Evolutionary conservation across 257 asterid species (phyloP), one percentile per base, ranked within the genome.

Genomic region (Coffea canephora): DNA sequence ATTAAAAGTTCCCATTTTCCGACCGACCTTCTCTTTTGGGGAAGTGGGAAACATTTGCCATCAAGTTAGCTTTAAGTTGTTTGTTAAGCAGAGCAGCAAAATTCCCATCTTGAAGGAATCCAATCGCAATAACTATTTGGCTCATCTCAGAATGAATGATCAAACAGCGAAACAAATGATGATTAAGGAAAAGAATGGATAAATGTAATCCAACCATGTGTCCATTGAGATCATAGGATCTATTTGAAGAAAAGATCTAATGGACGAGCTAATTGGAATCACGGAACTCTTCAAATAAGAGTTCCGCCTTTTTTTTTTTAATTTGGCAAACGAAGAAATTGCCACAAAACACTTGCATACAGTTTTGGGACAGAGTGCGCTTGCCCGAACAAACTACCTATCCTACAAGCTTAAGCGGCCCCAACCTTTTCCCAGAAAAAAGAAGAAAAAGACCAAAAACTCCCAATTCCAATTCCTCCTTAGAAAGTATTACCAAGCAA

Each of bases 331-430:
- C 88, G 79, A 73, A 85, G 86, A 85, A 85, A 85, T 85, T 85
- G 86, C 88, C 83, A 19, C 88, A 85, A 74, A 82, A 80, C 88
- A 85, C 71, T 57, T 25, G 6, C 16, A 46, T 6, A 46, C 11
- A 31, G 83, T 82, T 75, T 48, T 73, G 86, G 88, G 88, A 85
- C 86, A 85, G 85, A 83, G 86, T 85, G 88, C 83, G 81, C 80
- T 85, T 85, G 88, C 86, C 77, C 68, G 59, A 16, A 39, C 50
- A 21, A 14, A 27, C 1, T 0, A n/a, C 16, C 3, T 31, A 31
- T 1, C 16, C 3, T 31, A 31, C 34, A 31, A 31, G 34, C 34
- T 31, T 31, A 31, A 31, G 34, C 34, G 34, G 1, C 34, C 34
- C 14, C 1, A 0, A 11, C 14, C 14, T 50, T 50, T 50, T 50